Base-by-base conservation (phyloP, 2,329 filamentous ascomycete species). In the Fusarium gaditjirri region DNA sequence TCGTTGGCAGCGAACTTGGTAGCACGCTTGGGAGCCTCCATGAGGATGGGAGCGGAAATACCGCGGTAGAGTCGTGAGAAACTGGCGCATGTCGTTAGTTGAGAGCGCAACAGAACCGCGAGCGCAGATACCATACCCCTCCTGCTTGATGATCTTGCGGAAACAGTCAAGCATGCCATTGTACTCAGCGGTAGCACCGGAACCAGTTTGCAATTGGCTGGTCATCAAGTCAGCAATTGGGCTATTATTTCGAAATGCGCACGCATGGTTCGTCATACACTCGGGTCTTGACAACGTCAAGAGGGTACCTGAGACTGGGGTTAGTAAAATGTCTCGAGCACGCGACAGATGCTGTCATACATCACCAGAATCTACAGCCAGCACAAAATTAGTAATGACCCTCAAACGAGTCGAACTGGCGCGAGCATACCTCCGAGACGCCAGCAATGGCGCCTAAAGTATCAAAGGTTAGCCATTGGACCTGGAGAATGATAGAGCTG, bases 1-100 rank as follows among this genome's bases (percentile, higher is more conserved):
- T 99, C 96, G 84, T 99, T 99, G 84, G 96, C 96, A 50, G 96
- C 95, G 84, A 99, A 99, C 84, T 99, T 99, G 86, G 94, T 98
- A 46, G 95, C 95, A 85, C 94, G 91, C 90, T 97, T 97, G 78
- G 86, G 83, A 68, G 95, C 95, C 84, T 98, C 95, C 95, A 99
- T 99, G 75, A 98, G 89, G 80, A 99, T 98, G 55, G 96, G 96
- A 31, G 96, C 95, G 47, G 89, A 91, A 83, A 99, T 99, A 80
- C 96, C 96, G 76, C 96, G 94, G 87, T 99, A 99, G 68, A 99
- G 88, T 75, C 95, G 91, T 70, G 94, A 96, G 83, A 93, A 91
- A 68, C 94, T 96, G 77, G 29, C 33, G 52, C 36, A 44, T 44
- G n/a, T 14, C 19, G 52, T 79, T 61, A 79, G 78, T 58, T 25